phyloP scores from a whole-genome alignment of 345 rosid species.

The Eucalyptus urophylla region DNA sequence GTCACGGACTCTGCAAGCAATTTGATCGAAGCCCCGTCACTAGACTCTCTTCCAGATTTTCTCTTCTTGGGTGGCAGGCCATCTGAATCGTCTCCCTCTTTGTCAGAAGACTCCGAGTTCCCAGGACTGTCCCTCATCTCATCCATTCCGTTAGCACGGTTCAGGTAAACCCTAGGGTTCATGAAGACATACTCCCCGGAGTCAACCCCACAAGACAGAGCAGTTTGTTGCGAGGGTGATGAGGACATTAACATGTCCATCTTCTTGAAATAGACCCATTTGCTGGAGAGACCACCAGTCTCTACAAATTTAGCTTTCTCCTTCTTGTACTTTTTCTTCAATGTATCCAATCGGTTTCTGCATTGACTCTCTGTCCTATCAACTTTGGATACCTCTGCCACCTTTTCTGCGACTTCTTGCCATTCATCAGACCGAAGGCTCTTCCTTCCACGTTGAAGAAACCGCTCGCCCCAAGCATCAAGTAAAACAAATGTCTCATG shows the following conservation, averaged over 20 bases:
- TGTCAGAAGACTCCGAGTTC: constrained; percentile 44
- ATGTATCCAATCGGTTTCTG: constrained; percentile 68
- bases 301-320: constrained; percentile 51
- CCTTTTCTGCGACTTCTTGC: constrained; percentile 96
- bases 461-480: constrained; percentile 91
- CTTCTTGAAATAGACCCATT: constrained; percentile 83
- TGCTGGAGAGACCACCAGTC: constrained; percentile 30
- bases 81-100: constrained; percentile 51
- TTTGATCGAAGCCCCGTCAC: constrained; percentile 48
- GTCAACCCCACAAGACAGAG: constrained; percentile 86
- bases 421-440: constrained; percentile 91
- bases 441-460: constrained; percentile 76
- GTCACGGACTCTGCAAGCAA: constrained; percentile 81
- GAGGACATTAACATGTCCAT: constrained; percentile 73
- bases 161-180: constrained; percentile 54
- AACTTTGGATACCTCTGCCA: constrained; percentile 56
- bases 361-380: constrained; percentile 84
- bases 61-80: constrained; percentile 75
- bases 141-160: constrained; percentile 67
- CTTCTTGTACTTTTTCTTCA: constrained; percentile 94
- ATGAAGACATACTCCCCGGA: constrained; percentile 76
- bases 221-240: constrained; percentile 49
- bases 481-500: constrained; percentile 71
- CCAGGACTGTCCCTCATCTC: constrained; percentile 92
- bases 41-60: constrained; percentile 34